Evolutionary conservation across 495 filamentous ascomycete genomes (phyloP).

Genomic region (Bathelium albidoporum): DNA sequence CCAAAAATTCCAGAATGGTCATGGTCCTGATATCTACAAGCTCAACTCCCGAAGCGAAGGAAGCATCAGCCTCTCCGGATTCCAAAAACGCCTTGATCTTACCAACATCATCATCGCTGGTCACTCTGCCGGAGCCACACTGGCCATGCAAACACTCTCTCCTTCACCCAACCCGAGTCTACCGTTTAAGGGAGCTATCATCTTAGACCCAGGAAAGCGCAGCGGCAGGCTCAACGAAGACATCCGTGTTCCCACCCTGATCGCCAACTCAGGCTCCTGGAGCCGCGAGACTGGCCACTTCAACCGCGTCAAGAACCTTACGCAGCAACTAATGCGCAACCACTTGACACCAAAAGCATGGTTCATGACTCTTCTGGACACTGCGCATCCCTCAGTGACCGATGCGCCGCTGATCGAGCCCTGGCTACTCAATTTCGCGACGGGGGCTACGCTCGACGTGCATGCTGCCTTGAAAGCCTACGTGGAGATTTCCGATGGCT

Average conservation of each 20-base stretch:
- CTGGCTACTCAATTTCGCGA: conserved; percentile 38
- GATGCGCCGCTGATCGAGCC: conserved; percentile 45
- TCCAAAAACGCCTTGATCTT: conserved; percentile 26
- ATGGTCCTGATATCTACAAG: conserved; percentile 27
- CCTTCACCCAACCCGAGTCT: conserved; percentile 14
- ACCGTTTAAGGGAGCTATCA: conserved; percentile 36
- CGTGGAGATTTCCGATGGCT: conserved; percentile 17
- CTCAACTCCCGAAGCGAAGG: conserved; percentile 24
- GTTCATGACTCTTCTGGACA: conserved; percentile 43
- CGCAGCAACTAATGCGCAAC: conserved; percentile 12
- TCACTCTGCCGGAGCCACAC: conserved; percentile 46
- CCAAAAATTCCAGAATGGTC: conserved; percentile 33
- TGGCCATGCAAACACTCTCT: conserved; percentile 40
- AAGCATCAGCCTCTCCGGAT: conserved; percentile 20
- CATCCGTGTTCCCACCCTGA: conserved; percentile 38
- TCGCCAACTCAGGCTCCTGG: conserved; percentile 45
- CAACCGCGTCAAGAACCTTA: conserved; percentile 39
- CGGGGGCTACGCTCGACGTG: conserved; percentile 32
- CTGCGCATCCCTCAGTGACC: conserved; percentile 42
- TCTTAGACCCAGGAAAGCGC: conserved; percentile 43
- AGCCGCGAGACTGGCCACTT: conserved; percentile 40
- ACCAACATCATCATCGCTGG: conserved; percentile 38
- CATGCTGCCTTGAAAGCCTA: conserved; percentile 16
- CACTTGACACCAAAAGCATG: conserved; percentile 27
- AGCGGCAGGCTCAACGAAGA: conserved; percentile 43